Evolutionary conservation across 306 rosid genomes (phyloP).

Genomic region (Begonia loranthoides): DNA sequence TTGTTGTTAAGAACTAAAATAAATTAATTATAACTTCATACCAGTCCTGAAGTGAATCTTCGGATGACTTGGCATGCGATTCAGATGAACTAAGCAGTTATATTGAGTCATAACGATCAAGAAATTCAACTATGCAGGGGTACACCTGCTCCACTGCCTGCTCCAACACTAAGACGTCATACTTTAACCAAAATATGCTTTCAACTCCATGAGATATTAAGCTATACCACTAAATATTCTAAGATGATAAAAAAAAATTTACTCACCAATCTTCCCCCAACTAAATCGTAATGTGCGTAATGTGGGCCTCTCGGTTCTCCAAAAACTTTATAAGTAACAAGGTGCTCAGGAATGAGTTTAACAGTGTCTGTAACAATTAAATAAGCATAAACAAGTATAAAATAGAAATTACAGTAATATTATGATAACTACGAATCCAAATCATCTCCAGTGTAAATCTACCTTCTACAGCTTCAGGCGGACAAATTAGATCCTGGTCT

Average conservation of each 20-base stretch:
- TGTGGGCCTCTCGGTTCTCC: slow-evolving; percentile 84
- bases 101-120: slow-evolving; percentile 39
- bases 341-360: slow-evolving; percentile 68
- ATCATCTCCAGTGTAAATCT: slow-evolving; percentile 11
- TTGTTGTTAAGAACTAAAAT: not conserved
- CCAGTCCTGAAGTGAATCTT: not conserved
- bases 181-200: not conserved
- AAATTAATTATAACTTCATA: not conserved
- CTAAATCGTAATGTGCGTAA: slow-evolving; percentile 98
- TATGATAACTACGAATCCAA: slow-evolving; percentile 8
- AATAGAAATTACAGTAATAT: not conserved
- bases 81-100: slow-evolving; percentile 11
- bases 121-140: slow-evolving; percentile 72
- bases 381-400: slow-evolving; percentile 7
- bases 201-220: too few species aligned
- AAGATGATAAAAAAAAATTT: slow-evolving; percentile 7
- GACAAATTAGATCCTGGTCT: slow-evolving; percentile 87
- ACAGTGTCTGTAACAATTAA: slow-evolving; percentile 47
- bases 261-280: slow-evolving; percentile 85
- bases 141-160: slow-evolving; percentile 87
- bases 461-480: slow-evolving; percentile 99
- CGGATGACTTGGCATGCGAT: not conserved
- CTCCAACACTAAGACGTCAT: not conserved
- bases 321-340: slow-evolving; percentile 57
- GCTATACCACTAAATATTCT: too few species aligned